Evolutionary conservation across 2,329 filamentous ascomycete genomes (phyloP), one percentile per base, ranked within the genome.

Genomic region (Aspergillus oerlinghausenensis): DNA sequence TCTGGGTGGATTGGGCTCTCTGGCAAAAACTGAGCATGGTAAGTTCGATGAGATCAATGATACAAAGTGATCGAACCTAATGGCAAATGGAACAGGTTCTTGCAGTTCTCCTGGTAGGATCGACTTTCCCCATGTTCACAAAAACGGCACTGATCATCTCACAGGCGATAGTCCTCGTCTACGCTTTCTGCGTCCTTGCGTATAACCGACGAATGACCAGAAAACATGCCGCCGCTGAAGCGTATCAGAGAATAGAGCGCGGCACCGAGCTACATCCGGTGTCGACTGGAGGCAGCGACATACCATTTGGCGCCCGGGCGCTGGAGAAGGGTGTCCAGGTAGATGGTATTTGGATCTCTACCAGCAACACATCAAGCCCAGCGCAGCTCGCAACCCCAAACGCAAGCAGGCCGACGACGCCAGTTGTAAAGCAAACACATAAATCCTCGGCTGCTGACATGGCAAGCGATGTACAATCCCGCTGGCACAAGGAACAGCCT

Each of bases 1-100:
- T 91, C 73, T 90, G 89, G 73, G 67, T 79, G 45, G 80, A 77
- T 51, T 96, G 91, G 92, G 78, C 83, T 64, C 77, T 94, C 66
- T 96, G 92, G 92, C 85, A 94, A 80, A 86, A 96, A 78, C 87
- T 96, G 86, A 89, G 87, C 53, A 90, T 96, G 77, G 92, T 96
- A 78, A 80, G 89, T 81, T 23, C 23, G 38, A 43, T 19, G 8
- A 45, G 21, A 17, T 21, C 26, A 7, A 21, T 1, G 26, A 6
- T 3, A 4, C 21, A 21, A n/a, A 10, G 14, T 38, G 11, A 14
- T 28, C 11, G 14, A 17, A 21, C 17, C 38, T 45, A 55, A 66
- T 72, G 51, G 66, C 40, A 8, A 6, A 53, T 40, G 42, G 17
- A 23, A 55, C 62, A 95, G 90, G 82, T 91, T 29, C 82, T 96